Percentiles rank a stretch among this genome's conserved stretches.
Evolutionary conservation across 2,329 filamentous ascomycete species (phyloP).

Genomic region (Fusarium sarcochroum): DNA sequence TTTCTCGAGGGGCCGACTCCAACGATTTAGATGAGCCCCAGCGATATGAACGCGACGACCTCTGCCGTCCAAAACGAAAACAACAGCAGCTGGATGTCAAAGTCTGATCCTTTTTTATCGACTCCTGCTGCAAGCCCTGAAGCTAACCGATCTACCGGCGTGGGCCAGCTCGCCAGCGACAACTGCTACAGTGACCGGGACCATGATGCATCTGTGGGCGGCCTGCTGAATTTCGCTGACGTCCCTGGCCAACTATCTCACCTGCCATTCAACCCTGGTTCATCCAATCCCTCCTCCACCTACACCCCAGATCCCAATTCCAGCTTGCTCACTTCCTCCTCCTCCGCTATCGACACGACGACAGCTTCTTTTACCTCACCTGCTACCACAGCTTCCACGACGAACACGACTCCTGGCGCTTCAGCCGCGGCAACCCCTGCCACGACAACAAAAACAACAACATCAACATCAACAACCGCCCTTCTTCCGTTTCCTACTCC

Average conservation of each 20-base stretch:
- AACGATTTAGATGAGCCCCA: slow-evolving; percentile 46
- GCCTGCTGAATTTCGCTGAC: slow-evolving; percentile 50
- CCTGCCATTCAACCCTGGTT: slow-evolving; percentile 49
- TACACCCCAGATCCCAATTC: slow-evolving; percentile 45
- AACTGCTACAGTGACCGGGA: slow-evolving; percentile 43
- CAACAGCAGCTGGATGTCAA: slow-evolving; percentile 21
- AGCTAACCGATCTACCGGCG: slow-evolving; percentile 35
- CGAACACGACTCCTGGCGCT: slow-evolving; percentile 38
- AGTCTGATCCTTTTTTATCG: slow-evolving; percentile 30
- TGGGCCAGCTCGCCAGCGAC: slow-evolving; percentile 35
- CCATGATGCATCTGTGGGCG: slow-evolving; percentile 47
- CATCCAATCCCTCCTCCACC: slow-evolving; percentile 46
- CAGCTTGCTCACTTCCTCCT: slow-evolving; percentile 44
- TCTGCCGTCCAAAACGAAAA: slow-evolving; percentile 39
- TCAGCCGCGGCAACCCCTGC: slow-evolving; percentile 39
- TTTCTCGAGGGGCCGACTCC: slow-evolving; percentile 37
- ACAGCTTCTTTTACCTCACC: slow-evolving; percentile 39
- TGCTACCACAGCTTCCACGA: slow-evolving; percentile 26
- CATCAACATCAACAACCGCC: slow-evolving; percentile 43
- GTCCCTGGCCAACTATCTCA: slow-evolving; percentile 47
- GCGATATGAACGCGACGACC: slow-evolving; percentile 42
- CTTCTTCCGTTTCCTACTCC: slow-evolving; percentile 40
- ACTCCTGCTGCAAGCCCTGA: slow-evolving; percentile 31
- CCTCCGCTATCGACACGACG: slow-evolving; percentile 39
- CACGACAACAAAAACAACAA: slow-evolving; percentile 41